Evolutionary conservation across 1,284 basidiomycete species (phyloP), one percentile per base, ranked within the genome.

Genomic region (Heliocybe sulcata): DNA sequence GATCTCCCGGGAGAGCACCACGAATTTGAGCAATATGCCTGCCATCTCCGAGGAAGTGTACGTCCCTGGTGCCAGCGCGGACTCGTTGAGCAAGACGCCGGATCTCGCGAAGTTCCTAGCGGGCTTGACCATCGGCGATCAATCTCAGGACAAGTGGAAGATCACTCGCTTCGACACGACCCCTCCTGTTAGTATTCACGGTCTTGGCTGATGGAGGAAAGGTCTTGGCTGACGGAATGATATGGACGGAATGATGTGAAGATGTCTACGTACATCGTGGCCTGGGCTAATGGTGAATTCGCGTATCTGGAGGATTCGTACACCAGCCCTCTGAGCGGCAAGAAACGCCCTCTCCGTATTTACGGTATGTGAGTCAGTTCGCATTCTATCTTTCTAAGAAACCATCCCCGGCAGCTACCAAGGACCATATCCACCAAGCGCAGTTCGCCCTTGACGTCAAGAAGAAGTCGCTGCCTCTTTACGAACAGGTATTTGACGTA

Each of bases 211-310:
- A 26, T n/a, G n/a, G 27, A 45, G 10, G 16, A 16, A 19, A 16
- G 16, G 42, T 2, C 23, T 42, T 1, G 38, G 26, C 22, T 42
- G 2, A 25, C 9, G 42, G 22, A 11, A 19, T 2, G 19, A 49
- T 1, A 3, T 19, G n/a, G n/a, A n/a, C n/a, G n/a, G n/a, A n/a
- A n/a, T n/a, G n/a, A n/a, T n/a, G n/a, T n/a, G 27, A 45, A 79
- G 64, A 92, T 98, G 82, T 94, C 91, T 1, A 90, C 90, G 16
- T 98, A 98, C 74, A 82, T 98, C 48, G 89, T 96, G 45, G 93
- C 94, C 0, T 95, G 82, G 67, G 94, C 94, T 23, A 94, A 94
- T 63, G 95, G 95, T 31, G 75, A 81, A 42, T 97, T 95, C 64
- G 76, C 79, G 45, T 73, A 84, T 67, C 72, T 94, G 56, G 85